These are phyloP conservation scores for Theobroma cacao DNA, from an alignment of 345 rosid species.

Conservation along the genomic window DNA sequence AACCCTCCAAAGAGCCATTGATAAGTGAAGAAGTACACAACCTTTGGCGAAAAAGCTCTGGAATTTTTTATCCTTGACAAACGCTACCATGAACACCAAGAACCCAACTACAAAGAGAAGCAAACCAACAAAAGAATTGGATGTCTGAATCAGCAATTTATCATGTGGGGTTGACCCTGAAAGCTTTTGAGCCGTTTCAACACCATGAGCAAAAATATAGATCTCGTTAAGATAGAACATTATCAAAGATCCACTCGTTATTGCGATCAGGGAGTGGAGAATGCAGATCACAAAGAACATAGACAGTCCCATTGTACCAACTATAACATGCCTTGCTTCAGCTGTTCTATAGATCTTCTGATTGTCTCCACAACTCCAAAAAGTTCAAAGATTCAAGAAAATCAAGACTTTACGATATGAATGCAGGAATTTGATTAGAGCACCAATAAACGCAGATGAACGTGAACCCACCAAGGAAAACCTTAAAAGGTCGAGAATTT, in stretches of 20 bases:
- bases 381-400: neutral
- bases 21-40: slow-evolving; percentile 33
- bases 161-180: slow-evolving; percentile 43
- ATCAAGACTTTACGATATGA: neutral
- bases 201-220: slow-evolving; percentile 32
- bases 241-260: slow-evolving; percentile 31
- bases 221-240: slow-evolving; percentile 43
- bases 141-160: slow-evolving; percentile 35
- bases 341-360: neutral
- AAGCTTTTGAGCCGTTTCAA: slow-evolving; percentile 32
- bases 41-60: slow-evolving; percentile 44
- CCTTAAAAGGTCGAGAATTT: neutral
- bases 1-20: slow-evolving; percentile 45
- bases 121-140: slow-evolving; percentile 42
- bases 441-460: neutral
- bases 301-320: slow-evolving; percentile 22
- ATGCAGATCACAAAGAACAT: slow-evolving; percentile 39
- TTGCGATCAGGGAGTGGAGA: slow-evolving; percentile 31
- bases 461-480: neutral
- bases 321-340: neutral
- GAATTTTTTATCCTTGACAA: slow-evolving; percentile 32
- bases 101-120: slow-evolving; percentile 35
- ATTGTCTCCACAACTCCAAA: neutral
- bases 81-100: slow-evolving; percentile 42
- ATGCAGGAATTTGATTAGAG: neutral